Evolutionary conservation across 352 stramenopile genomes (phyloP), one percentile per base, ranked within the genome.

Genomic region (Phytophthora lateralis): DNA sequence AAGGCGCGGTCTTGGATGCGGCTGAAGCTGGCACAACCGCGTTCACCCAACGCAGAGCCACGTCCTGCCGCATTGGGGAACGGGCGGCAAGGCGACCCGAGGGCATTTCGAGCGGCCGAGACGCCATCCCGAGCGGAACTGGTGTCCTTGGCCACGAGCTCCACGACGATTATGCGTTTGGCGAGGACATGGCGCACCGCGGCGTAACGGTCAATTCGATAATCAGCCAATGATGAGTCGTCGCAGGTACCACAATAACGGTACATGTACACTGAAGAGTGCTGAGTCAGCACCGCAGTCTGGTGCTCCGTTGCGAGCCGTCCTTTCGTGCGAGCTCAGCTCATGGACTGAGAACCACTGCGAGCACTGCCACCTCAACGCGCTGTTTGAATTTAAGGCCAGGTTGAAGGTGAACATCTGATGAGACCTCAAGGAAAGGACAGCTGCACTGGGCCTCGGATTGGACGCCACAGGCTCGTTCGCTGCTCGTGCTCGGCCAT

Each of bases 61-160:
- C 41, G 14, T 26, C 60, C 32, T 66, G 69, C 39, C 58, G 48
- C 6, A 45, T n/a, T 20, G 72, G 55, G 9, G 66, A 50, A 53
- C 66, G 69, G 15, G 27, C 44, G 32, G 54, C 44, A 39, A 60
- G 60, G 27, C 59, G 69, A 1, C 66, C 66, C 8, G 63, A 67
- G 18, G 72, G 66, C 55, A 26, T 15, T 24, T 20, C 39, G 39
- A 75, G 61, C 26, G 73, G 59, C 42, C 73, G 52, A 38, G 75
- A 80, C 45, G 77, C 63, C 77, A 87, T 87, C 9, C 34, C 17
- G 11, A 11, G 43, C 7, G 26, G 7, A 44, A 53, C 14, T 50
- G 46, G 8, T 27, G 35, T 27, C 12, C 26, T 18, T 10, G 34
- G 3, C 11, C 30, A 14, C 17, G 26, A 6, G 45, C 37, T 32